Percentiles rank a stretch among this genome's conserved stretches.
These are phyloP conservation scores for Diacronema lutheri DNA, from an alignment of 78 protist genomes.

Conservation along the genomic window DNA sequence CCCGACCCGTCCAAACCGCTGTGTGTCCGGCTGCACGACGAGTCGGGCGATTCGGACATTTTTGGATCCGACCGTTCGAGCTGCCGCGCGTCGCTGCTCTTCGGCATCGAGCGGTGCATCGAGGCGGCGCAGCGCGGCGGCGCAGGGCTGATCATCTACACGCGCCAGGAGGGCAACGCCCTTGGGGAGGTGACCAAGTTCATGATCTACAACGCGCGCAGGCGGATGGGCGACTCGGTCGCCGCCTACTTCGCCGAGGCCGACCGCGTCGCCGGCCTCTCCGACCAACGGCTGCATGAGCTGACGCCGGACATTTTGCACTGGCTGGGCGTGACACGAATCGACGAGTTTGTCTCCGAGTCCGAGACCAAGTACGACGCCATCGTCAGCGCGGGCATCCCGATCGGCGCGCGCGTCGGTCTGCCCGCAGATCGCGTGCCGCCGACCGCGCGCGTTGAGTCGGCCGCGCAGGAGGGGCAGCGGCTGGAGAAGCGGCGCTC, in stretches of 20 bases:
- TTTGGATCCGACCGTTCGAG: conserved; percentile 45
- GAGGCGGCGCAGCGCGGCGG: conserved; percentile 35
- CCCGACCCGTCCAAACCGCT: not conserved
- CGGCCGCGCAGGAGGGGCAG: no score
- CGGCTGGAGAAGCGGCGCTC: no score
- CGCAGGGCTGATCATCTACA: conserved; percentile 45
- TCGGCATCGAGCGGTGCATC: conserved; percentile 44
- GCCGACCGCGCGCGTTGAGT: not conserved
- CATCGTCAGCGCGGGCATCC: not conserved
- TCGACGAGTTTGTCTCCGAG: conserved; percentile 13
- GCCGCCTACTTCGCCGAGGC: not conserved
- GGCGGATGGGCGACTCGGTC: not conserved
- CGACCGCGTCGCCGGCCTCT: conserved; percentile 5
- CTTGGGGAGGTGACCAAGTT: conserved; percentile 53
- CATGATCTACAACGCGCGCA: conserved; percentile 46
- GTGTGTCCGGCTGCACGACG: conserved; percentile 40
- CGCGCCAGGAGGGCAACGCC: conserved; percentile 38
- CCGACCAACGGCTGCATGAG: conserved; percentile 5
- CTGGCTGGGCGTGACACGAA: conserved; percentile 21
- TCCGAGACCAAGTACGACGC: not conserved
- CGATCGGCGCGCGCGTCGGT: not conserved
- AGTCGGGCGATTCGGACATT: conserved; percentile 44
- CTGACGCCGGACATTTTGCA: not conserved
- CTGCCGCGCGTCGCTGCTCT: conserved; percentile 26
- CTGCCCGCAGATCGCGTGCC: not conserved